Conservation (phyloP, 2,329 filamentous ascomycete genomes). For the Neonectria neomacrospora region DNA sequence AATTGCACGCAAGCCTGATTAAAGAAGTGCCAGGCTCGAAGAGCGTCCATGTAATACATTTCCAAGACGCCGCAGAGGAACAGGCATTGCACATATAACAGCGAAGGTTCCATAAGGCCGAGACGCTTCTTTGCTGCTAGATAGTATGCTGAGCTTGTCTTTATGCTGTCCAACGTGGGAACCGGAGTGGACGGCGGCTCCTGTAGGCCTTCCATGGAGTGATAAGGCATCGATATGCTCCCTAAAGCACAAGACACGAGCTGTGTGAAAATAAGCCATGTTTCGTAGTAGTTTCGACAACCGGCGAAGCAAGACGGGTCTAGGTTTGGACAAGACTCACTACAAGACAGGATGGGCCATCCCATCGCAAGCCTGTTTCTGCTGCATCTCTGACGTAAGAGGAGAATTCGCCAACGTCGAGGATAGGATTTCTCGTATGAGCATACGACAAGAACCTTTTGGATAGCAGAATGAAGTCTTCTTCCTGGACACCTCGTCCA, state of each 20-base stretch:
- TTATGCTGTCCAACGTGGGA: slow-evolving; percentile 6
- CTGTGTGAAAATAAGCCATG: not conserved
- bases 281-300: not conserved
- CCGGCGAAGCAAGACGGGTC: no score
- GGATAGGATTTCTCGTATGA: slow-evolving; percentile 28
- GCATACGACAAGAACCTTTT: slow-evolving; percentile 21
- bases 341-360: slow-evolving; percentile 40
- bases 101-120: slow-evolving; percentile 39
- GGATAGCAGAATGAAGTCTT: slow-evolving; percentile 20
- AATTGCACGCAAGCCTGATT: slow-evolving; percentile 37
- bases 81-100: slow-evolving; percentile 52
- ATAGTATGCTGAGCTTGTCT: slow-evolving; percentile 38
- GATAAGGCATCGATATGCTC: slow-evolving; percentile 36
- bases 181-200: not conserved
- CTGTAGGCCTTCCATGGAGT: not conserved
- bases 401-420: slow-evolving; percentile 20
- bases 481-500: slow-evolving; percentile 20
- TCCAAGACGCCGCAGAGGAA: slow-evolving; percentile 54
- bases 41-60: slow-evolving; percentile 54
- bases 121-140: slow-evolving; percentile 42
- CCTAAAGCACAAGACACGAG: slow-evolving; percentile 40
- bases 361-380: slow-evolving; percentile 38
- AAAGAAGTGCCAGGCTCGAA: slow-evolving; percentile 51
- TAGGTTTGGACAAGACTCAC: slow-evolving; percentile 2
- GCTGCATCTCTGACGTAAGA: slow-evolving; percentile 13